phyloP scores from a whole-genome alignment of 2,329 filamentous ascomycete genomes.

The Pyrenophora seminiperda region DNA sequence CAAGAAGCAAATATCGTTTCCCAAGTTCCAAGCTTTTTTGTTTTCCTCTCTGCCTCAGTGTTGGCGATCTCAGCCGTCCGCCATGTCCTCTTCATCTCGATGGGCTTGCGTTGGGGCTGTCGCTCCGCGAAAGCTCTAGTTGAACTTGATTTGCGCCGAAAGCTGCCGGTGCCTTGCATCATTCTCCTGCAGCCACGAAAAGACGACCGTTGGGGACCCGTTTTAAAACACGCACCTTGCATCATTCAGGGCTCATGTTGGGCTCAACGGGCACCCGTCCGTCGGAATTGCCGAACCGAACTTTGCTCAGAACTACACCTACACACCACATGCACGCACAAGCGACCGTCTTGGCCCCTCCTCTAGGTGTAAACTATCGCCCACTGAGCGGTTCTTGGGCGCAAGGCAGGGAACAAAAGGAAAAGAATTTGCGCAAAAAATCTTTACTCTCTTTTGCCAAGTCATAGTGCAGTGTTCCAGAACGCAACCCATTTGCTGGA shows the following conservation, averaged over 20 bases:
- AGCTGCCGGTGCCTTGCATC: constrained; percentile 4
- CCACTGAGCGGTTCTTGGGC: background rate
- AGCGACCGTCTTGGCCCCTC: background rate
- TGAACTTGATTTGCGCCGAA: background rate
- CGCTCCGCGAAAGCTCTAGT: background rate
- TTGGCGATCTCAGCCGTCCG: too few species aligned
- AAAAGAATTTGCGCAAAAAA: constrained; percentile 1
- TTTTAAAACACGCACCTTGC: background rate
- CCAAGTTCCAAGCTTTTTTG: background rate
- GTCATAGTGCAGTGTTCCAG: constrained; percentile 15
- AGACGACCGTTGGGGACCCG: constrained; percentile 1
- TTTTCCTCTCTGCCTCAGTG: background rate
- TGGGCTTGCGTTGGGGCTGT: background rate
- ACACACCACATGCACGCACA: background rate
- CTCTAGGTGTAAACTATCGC: too few species aligned
- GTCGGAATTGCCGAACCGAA: background rate
- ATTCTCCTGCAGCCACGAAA: background rate
- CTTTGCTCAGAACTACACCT: background rate
- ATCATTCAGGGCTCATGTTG: background rate
- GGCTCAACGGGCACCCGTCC: background rate
- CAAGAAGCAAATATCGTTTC: too few species aligned
- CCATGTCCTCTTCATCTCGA: too few species aligned
- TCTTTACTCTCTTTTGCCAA: too few species aligned
- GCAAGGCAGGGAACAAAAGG: background rate
- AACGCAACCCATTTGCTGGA: constrained; percentile 1